phyloP scores from a whole-genome alignment of 768 basidiomycete species.

The Lactarius trivialis region DNA sequence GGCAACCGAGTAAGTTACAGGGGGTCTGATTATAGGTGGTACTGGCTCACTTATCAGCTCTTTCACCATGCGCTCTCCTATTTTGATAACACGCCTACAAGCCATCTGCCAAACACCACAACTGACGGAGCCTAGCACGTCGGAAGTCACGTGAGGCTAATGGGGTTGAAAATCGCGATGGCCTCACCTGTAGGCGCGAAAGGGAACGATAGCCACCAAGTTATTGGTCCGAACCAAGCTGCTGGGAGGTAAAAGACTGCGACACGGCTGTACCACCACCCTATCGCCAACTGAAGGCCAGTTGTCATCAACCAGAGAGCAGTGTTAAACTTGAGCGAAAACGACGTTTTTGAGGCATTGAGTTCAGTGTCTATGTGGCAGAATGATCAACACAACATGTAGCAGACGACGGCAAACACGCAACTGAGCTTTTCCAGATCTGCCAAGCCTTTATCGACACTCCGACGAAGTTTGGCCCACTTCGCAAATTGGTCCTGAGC shows the following conservation, averaged over 20 bases:
- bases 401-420: slow-evolving; percentile 28
- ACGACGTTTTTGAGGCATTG: slow-evolving; percentile 75
- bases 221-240: slow-evolving; percentile 84
- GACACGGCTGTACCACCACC: slow-evolving; percentile 87
- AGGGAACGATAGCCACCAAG: slow-evolving; percentile 85
- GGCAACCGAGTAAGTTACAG: not conserved
- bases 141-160: not conserved
- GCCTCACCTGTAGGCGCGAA: slow-evolving; percentile 79
- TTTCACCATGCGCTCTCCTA: slow-evolving; percentile 47
- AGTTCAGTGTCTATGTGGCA: slow-evolving; percentile 56
- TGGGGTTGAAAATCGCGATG: not conserved
- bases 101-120: slow-evolving; percentile 96
- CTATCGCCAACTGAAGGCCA: slow-evolving; percentile 74
- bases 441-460: slow-evolving; percentile 83
- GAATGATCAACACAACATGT: not conserved
- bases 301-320: slow-evolving; percentile 81
- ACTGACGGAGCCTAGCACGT: slow-evolving; percentile 71
- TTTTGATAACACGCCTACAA: slow-evolving; percentile 75
- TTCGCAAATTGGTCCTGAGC: slow-evolving; percentile 98
- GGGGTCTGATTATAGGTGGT: not conserved
- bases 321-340: slow-evolving; percentile 65
- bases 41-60: slow-evolving; percentile 14
- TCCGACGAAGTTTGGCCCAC: slow-evolving; percentile 91
- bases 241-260: slow-evolving; percentile 91
- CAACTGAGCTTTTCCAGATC: slow-evolving; percentile 90